Base-by-base conservation (phyloP, 148 eudicot genomes). In the Pharnaceum exiguum region DNA sequence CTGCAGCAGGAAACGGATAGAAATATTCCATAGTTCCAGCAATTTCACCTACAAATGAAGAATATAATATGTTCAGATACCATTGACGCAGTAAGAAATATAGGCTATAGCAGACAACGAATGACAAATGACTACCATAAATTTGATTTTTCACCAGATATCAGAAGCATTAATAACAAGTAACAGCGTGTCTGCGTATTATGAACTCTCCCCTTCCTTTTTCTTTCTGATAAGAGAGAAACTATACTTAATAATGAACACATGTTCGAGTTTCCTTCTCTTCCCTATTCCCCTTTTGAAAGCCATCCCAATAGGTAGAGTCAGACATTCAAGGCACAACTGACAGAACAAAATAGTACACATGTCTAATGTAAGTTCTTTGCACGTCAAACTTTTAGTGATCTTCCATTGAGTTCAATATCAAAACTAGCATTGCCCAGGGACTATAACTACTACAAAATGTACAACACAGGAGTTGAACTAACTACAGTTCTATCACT, bases 41-140 rank as follows among this genome's bases (percentile, higher is more conserved):
- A 23, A 30, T 27, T 32, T 30, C 36, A 31, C 59, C 74, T 70
- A 28, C 63, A 57, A 43, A 50, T 26, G 51, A 63, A 12, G 31
- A 42, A 26, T 32, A 17, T 39, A 23, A 56, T 37, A n/a, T 8
- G 43, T 42, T 40, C 32, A 39, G 17, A 21, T 36, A 16, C 27
- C 16, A 30, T 5, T 44, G 7, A 46, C 51, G 25, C 22, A 22
- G 21, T 27, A n/a, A 2, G 17, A 0, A 23, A 21, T 19, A 22
- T 19, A 27, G 40, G n/a, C 19, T 28, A 27, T 5, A 30, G 26
- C 21, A n/a, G n/a, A n/a, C n/a, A n/a, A n/a, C n/a, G n/a, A n/a
- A n/a, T n/a, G n/a, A n/a, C n/a, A n/a, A n/a, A n/a, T n/a, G n/a
- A n/a, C n/a, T n/a, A n/a, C n/a, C n/a, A n/a, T n/a, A n/a, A n/a